phyloP scores from a whole-genome alignment of 2,329 filamentous ascomycete genomes.

The Ophiostoma perfectum region DNA sequence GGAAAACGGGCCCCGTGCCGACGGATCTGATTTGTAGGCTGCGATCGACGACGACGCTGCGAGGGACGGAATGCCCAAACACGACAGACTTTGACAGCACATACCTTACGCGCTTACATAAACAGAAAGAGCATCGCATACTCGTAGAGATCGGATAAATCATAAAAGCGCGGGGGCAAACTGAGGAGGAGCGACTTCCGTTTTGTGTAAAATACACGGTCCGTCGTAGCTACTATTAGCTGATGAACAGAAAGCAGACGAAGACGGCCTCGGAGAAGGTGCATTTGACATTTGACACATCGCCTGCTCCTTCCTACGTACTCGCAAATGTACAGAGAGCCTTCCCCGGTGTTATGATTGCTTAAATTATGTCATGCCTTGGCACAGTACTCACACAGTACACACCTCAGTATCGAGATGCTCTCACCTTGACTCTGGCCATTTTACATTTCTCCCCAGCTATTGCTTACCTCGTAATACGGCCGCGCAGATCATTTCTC shows the following conservation, averaged over 20 bases:
- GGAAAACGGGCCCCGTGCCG: background rate
- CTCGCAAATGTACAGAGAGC: background rate
- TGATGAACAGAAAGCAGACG: too few relatives aligned
- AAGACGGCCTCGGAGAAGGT: background rate
- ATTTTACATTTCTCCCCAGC: conserved; percentile 4
- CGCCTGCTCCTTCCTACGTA: background rate
- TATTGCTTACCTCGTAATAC: background rate
- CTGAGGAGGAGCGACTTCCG: background rate
- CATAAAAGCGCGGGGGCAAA: background rate
- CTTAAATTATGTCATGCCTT: conserved; percentile 6
- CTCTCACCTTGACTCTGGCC: background rate
- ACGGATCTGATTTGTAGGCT: conserved; percentile 4
- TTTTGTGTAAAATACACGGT: background rate
- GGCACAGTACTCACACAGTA: background rate
- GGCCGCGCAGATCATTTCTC: background rate
- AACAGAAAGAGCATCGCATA: too few relatives aligned
- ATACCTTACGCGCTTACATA: too few relatives aligned
- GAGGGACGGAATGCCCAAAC: background rate
- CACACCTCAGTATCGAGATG: background rate
- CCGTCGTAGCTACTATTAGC: background rate
- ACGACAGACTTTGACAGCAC: background rate
- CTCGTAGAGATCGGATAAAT: background rate
- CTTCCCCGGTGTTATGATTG: background rate
- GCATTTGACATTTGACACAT: background rate
- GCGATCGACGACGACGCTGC: background rate